Conservation (phyloP, 2,329 filamentous ascomycete genomes). For the Colletotrichum sidae region DNA sequence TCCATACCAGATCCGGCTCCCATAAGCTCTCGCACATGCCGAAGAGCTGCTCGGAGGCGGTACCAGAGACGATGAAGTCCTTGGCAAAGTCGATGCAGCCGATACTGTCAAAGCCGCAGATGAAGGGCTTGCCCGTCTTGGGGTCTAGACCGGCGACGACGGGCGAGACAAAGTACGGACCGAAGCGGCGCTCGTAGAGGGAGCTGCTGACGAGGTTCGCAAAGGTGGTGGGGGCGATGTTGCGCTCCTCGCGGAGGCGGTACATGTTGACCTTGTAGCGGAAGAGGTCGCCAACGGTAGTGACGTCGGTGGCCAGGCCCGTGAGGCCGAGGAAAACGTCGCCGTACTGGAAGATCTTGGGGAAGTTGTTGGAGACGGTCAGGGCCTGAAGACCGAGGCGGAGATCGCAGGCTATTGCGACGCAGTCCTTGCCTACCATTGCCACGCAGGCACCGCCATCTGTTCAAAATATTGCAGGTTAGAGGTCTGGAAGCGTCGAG, state of each 20-base stretch:
- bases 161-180: constrained; percentile 94
- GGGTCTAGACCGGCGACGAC: constrained; percentile 96
- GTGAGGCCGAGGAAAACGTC: constrained; percentile 96
- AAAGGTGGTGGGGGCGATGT: constrained; percentile 94
- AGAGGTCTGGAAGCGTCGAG: constrained; percentile 36
- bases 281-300: constrained; percentile 95
- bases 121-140: constrained; percentile 94
- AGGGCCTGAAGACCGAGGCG: constrained; percentile 96
- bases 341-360: constrained; percentile 98
- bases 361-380: constrained; percentile 99
- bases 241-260: constrained; percentile 95
- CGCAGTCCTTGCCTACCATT: constrained; percentile 99
- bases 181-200: constrained; percentile 95
- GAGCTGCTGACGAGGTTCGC: constrained; percentile 93
- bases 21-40: constrained; percentile 98
- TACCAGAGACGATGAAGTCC: constrained; percentile 98
- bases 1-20: constrained; percentile 93
- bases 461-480: constrained; percentile 44
- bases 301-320: constrained; percentile 94
- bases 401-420: constrained; percentile 98
- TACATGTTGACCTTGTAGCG: constrained; percentile 99
- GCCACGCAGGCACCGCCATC: constrained; percentile 95
- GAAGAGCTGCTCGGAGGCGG: constrained; percentile 96
- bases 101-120: constrained; percentile 99
- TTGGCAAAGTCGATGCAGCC: constrained; percentile 99